Evolutionary conservation across 2,329 filamentous ascomycete species (phyloP), one percentile per base, ranked within the genome.

Genomic region (Aureobasidium zeae): DNA sequence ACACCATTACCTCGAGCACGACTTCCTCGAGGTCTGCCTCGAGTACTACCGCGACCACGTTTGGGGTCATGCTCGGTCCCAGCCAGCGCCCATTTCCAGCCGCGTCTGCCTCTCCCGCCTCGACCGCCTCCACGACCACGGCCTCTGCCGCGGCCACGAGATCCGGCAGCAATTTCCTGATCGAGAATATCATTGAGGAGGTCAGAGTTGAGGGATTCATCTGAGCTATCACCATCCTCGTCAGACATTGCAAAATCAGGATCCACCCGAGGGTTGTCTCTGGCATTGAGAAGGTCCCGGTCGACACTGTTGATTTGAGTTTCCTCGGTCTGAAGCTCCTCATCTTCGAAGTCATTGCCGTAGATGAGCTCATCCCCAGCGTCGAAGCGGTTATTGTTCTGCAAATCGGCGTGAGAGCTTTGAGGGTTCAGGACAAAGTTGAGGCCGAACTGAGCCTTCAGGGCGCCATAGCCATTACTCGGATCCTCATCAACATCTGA

Each of bases 181-280:
- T 38, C 16, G 4, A 48, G 28, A 7, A 48, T 45, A 2, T 49
- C 46, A 22, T 50, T 45, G 5, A 48, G 29, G 3, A 49, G 16
- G 17, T 48, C 48, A 3, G 38, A 37, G 20, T 47, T 42, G 15
- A 49, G 19, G 17, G 47, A 49, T 19, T 44, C 36, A 6, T 46
- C 47, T 8, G 41, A 45, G 5, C 41, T 48, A 19, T 50, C 42
- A 2, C 47, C 50, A 16, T 50, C 52, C 7, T 49, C 55, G 19
- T 63, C 62, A 31, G 57, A 57, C 26, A 55, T 51, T 3, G 57
- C 57, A 46, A 59, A 65, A 34, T 65, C 61, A 20, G 56, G 53
- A 36, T 64, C 62, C 11, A 43, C 34, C 4, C 56, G 47, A 17
- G 58, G 53, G 11, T 55, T 52, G 39, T 63, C 54, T 17, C 58